These are phyloP conservation scores for Boletus reticuloceps DNA, from an alignment of 768 basidiomycete species.

Conservation along the genomic window DNA sequence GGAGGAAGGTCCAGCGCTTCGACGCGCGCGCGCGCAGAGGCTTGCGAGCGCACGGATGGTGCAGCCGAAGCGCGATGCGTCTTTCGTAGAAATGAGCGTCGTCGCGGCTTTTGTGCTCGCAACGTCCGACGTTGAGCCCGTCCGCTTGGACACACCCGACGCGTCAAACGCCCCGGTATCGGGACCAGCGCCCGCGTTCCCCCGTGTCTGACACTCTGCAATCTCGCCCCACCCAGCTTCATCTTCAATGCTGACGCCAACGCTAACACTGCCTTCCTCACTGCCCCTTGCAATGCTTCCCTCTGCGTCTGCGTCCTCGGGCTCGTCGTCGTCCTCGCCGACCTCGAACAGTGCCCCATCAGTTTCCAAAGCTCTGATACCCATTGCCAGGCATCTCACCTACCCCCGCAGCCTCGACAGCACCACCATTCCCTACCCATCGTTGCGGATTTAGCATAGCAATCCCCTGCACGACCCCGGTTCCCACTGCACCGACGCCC, in stretches of 20 bases:
- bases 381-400: slow-evolving; percentile 2
- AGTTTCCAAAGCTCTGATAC: slow-evolving; percentile 24
- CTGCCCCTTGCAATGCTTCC: neutral
- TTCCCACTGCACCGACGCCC: slow-evolving; percentile 56
- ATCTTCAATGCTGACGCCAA: slow-evolving; percentile 3
- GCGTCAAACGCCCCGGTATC: neutral
- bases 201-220: slow-evolving; percentile 6
- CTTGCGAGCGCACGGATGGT: slow-evolving; percentile 5
- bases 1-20: slow-evolving; percentile 73
- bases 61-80: neutral
- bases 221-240: slow-evolving; percentile 28
- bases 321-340: slow-evolving; percentile 40
- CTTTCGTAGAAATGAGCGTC: slow-evolving; percentile 2
- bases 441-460: slow-evolving; percentile 88
- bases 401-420: neutral
- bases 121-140: neutral
- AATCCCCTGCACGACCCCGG: slow-evolving; percentile 78
- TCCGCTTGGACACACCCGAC: neutral
- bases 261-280: neutral
- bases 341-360: slow-evolving; percentile 50
- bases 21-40: slow-evolving; percentile 14
- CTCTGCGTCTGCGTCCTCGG: slow-evolving; percentile 2
- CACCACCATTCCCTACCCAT: slow-evolving; percentile 56
- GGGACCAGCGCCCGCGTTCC: neutral
- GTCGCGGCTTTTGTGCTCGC: neutral